These are phyloP conservation scores for Colletotrichum agaves DNA, from an alignment of 2,329 filamentous ascomycete genomes.

Conservation along the genomic window DNA sequence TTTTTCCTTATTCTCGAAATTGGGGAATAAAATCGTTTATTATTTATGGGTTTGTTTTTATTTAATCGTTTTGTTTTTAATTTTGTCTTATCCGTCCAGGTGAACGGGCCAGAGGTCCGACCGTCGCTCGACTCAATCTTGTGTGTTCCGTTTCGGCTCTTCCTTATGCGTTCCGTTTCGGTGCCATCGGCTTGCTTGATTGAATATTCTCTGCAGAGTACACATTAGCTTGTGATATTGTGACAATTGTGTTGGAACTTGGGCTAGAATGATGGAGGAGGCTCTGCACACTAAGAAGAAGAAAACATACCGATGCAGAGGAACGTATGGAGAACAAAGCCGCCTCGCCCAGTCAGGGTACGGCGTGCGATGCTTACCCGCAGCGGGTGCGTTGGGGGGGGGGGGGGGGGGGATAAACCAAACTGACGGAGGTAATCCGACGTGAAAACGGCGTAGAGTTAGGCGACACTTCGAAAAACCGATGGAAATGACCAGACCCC, in stretches of 20 bases:
- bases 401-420: too few species aligned
- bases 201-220: too few species aligned
- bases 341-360: not conserved
- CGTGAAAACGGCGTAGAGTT: not conserved
- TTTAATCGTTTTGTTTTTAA: conserved; percentile 3
- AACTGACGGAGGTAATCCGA: conserved; percentile 10
- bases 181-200: not conserved
- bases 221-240: not conserved
- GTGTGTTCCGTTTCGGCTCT: not conserved
- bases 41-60: too few species aligned
- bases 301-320: not conserved
- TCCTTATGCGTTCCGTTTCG: not conserved
- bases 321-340: not conserved
- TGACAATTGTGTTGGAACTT: too few species aligned
- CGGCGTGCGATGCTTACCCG: not conserved
- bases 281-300: conserved; percentile 3
- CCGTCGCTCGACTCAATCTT: conserved; percentile 8
- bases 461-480: not conserved
- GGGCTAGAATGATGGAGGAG: not conserved
- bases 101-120: conserved; percentile 19
- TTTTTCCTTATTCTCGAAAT: not conserved
- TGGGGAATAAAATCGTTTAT: conserved; percentile 1
- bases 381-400: not conserved
- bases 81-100: conserved; percentile 6
- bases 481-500: too few species aligned